Evolutionary conservation across 768 basidiomycete genomes (phyloP).

Genomic region (Termitomyces sp.): DNA sequence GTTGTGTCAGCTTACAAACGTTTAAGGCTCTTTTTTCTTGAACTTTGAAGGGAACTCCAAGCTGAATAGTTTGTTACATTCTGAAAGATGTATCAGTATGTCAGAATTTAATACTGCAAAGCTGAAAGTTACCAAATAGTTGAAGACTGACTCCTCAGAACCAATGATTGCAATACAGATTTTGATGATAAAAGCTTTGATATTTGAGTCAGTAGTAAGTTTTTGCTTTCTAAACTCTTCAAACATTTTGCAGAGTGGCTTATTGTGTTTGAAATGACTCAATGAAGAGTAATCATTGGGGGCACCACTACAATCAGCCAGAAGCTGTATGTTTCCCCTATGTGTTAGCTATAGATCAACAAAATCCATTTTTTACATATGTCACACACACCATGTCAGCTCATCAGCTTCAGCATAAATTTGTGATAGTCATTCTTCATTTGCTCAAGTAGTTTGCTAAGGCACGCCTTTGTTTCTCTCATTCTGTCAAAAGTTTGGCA

Average conservation of each 20-base stretch:
- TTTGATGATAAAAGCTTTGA: neutral
- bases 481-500: neutral
- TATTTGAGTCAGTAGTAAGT: neutral
- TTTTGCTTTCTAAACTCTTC: neutral
- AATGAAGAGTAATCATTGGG: slow-evolving; percentile 1
- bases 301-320: neutral
- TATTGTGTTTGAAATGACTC: neutral
- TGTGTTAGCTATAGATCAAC: too few species aligned
- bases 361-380: too few species aligned
- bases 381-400: neutral
- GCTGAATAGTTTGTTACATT: neutral
- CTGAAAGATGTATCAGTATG: neutral
- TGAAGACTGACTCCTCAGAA: neutral
- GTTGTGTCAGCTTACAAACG: neutral
- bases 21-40: neutral
- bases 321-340: neutral
- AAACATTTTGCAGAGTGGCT: neutral
- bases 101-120: neutral
- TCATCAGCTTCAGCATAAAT: neutral
- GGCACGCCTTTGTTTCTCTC: neutral
- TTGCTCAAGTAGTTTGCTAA: neutral
- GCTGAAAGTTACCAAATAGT: neutral
- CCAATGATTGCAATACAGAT: neutral
- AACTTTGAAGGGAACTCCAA: neutral
- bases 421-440: neutral